Conservation (phyloP, 2,329 filamentous ascomycete genomes). For the Paecilomyces sp. region DNA sequence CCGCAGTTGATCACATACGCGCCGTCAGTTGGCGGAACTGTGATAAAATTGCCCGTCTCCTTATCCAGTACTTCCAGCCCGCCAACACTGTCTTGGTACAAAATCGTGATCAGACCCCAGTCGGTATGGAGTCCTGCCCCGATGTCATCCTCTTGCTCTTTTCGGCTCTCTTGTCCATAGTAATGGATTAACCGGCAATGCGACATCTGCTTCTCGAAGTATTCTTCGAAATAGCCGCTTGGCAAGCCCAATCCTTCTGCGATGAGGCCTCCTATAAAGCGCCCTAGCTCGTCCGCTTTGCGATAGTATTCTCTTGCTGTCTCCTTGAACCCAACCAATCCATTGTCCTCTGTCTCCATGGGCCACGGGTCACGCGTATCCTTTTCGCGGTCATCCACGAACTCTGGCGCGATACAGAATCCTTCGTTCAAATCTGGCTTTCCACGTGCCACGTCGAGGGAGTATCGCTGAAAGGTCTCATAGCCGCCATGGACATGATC, state of each 20-base stretch:
- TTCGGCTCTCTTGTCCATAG: not conserved
- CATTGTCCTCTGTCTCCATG: not conserved
- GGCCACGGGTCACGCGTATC: not conserved
- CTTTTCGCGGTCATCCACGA: not conserved
- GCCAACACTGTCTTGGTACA: constrained; percentile 45
- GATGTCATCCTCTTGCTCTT: not conserved
- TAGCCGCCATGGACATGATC: constrained; percentile 1
- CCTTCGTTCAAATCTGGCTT: constrained; percentile 2
- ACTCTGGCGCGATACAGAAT: not conserved
- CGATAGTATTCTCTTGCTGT: not conserved
- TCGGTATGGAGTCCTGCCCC: constrained; percentile 37
- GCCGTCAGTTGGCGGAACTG: constrained; percentile 24
- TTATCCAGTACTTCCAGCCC: constrained; percentile 47
- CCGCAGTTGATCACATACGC: not conserved
- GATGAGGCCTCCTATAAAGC: not conserved
- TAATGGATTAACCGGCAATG: constrained; percentile 1
- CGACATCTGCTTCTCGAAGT: not conserved
- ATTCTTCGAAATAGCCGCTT: not conserved
- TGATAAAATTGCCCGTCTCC: constrained; percentile 15
- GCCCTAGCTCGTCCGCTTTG: not conserved
- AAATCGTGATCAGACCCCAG: constrained; percentile 48
- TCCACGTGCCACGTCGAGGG: not conserved
- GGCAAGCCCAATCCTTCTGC: not conserved
- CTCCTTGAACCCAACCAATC: not conserved
- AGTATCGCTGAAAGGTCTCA: not conserved